These are phyloP conservation scores for Hypomontagnella submonticulosa DNA, from an alignment of 495 filamentous ascomycete genomes.

Conservation along the genomic window DNA sequence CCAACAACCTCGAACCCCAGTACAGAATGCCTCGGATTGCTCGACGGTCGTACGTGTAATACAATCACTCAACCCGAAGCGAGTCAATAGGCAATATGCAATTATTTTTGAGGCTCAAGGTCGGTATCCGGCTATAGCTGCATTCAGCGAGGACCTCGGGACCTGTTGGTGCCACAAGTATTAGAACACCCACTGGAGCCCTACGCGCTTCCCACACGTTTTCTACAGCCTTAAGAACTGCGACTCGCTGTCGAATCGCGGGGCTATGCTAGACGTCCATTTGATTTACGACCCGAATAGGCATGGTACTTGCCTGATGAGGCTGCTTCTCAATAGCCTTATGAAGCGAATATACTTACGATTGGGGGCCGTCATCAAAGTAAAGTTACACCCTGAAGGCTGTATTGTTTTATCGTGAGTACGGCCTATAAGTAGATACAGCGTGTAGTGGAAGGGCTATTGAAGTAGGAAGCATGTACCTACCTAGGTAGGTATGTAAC, in stretches of 20 bases:
- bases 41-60: slow-evolving; percentile 7
- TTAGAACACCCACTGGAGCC: slow-evolving; percentile 1
- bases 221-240: slow-evolving; percentile 12
- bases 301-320: not conserved
- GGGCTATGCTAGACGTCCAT: slow-evolving; percentile 23
- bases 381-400: not conserved
- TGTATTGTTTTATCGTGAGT: not conserved
- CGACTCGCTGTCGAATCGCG: slow-evolving; percentile 2
- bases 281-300: slow-evolving; percentile 3
- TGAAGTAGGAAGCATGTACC: no score
- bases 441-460: no score
- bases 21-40: not conserved
- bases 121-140: slow-evolving; percentile 2
- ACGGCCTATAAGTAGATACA: no score
- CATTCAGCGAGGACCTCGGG: not conserved
- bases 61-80: slow-evolving; percentile 9
- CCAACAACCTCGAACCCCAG: not conserved
- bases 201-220: not conserved
- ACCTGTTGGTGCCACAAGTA: slow-evolving; percentile 2
- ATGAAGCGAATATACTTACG: no score
- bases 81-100: slow-evolving; percentile 2
- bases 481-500: no score
- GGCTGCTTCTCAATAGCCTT: no score
- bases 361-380: not conserved
- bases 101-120: slow-evolving; percentile 12